These are phyloP conservation scores for Monosporascus sp. DNA, from an alignment of 2,329 filamentous ascomycete species.

Conservation along the genomic window DNA sequence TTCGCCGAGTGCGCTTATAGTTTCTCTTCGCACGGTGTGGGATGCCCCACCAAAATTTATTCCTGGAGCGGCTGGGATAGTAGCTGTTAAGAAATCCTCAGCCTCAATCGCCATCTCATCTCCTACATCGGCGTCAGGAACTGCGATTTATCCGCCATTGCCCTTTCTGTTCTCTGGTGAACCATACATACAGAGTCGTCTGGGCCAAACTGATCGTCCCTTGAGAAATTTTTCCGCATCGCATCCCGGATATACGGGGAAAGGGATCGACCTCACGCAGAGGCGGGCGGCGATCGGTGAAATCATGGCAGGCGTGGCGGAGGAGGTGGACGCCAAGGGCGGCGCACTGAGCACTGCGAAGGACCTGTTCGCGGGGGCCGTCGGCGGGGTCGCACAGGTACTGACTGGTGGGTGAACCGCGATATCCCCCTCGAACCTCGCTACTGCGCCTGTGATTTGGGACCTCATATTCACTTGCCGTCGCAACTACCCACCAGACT, in stretches of 20 bases:
- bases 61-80: background rate
- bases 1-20: background rate
- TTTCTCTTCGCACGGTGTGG: background rate
- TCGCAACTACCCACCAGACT: too few species aligned
- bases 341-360: slow-evolving; percentile 63
- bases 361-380: slow-evolving; percentile 86
- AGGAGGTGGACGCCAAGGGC: slow-evolving; percentile 26
- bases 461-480: too few species aligned
- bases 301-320: slow-evolving; percentile 27
- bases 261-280: too few species aligned
- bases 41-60: background rate
- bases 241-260: too few species aligned
- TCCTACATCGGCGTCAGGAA: background rate
- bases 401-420: slow-evolving; percentile 65
- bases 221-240: too few species aligned
- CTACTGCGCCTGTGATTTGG: too few species aligned
- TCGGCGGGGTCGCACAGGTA: slow-evolving; percentile 89
- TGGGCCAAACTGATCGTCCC: too few species aligned
- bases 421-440: too few species aligned
- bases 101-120: background rate
- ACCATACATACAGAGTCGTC: too few species aligned
- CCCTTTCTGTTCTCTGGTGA: too few species aligned
- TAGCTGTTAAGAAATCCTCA: background rate
- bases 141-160: too few species aligned
- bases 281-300: background rate